Evolutionary conservation across 192 early-diverging fungal genomes (phyloP).

Genomic region (Dissophora ornata): DNA sequence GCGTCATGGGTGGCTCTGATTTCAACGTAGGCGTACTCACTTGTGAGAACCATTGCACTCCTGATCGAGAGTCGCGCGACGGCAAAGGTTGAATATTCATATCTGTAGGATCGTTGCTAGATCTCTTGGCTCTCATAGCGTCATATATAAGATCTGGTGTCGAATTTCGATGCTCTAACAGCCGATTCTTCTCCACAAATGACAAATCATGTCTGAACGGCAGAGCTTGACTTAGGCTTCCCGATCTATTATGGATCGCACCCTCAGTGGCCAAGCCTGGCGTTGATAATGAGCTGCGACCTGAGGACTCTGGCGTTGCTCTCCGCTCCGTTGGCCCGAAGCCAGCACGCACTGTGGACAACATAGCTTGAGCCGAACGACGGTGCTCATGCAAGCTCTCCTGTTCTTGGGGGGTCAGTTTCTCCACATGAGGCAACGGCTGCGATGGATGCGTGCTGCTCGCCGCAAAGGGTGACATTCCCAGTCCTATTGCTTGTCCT

Average conservation of each 20-base stretch:
- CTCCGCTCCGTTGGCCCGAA: slow-evolving; percentile 14
- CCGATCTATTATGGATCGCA: too few relatives aligned
- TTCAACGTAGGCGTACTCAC: neutral
- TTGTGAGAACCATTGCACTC: slow-evolving; percentile 49
- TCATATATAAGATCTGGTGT: slow-evolving; percentile 29
- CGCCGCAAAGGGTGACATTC: slow-evolving; percentile 19
- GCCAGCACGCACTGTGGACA: slow-evolving; percentile 10
- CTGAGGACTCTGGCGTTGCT: neutral
- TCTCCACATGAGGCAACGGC: slow-evolving; percentile 21
- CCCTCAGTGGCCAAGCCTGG: neutral
- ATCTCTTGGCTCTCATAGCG: slow-evolving; percentile 8
- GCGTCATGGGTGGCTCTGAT: slow-evolving; percentile 1
- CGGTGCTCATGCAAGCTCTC: slow-evolving; percentile 37
- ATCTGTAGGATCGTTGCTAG: slow-evolving; percentile 40
- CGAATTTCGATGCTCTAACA: slow-evolving; percentile 44
- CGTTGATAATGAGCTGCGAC: neutral
- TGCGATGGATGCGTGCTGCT: slow-evolving; percentile 1
- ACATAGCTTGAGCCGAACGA: slow-evolving; percentile 35
- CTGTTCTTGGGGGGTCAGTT: slow-evolving; percentile 29
- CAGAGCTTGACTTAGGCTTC: too few relatives aligned
- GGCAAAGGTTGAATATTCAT: slow-evolving; percentile 34
- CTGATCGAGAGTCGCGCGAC: slow-evolving; percentile 37
- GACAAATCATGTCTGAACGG: too few relatives aligned
- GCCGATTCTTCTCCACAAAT: slow-evolving; percentile 13
- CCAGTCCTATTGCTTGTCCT: slow-evolving; percentile 21